Base-by-base conservation (phyloP, 306 rosid species). In the Ochetophila trinervis region DNA sequence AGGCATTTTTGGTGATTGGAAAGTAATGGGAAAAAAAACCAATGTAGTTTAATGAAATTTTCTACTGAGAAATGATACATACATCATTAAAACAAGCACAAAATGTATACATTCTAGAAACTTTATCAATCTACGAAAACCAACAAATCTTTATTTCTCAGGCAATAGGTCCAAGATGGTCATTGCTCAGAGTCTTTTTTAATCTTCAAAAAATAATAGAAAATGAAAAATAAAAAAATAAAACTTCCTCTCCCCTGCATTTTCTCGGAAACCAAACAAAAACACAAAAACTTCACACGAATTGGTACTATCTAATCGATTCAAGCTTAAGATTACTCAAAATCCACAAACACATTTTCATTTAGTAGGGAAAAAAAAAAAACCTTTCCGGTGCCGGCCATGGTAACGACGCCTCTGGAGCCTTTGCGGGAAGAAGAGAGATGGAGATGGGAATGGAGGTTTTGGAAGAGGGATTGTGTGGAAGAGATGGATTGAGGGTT, bases 311-410 rank as follows among this genome's bases (percentile, higher is more conserved):
- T 52, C 57, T 17, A 3, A 59, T 23, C 21, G 5, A 50, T 4
- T 9, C 24, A 8, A 19, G 19, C 10, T n/a, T 47, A 13, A 7
- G 16, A 51, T 11, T n/a, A 52, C 4, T 16, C 22, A 62, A 62
- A 8, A 44, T 8, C 5, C 15, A 62, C 12, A 44, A 22, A 45
- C 5, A 9, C 8, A 23, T 2, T 6, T 8, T 24, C 21, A 60
- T 35, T 19, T 4, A n/a, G 56, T 35, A 10, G 5, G 42, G 37
- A 54, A n/a, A 23, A 52, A 56, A 0, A 0, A 60, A 4, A 4
- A 14, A 93, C 99, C 94, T 86, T 93, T 71, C 94, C 99, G 4
- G 96, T 51, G 79, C 97, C 91, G 51, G 97, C 94, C 99, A 93
- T 93, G 83, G 91, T 67, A 49, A 90, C 64, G 19, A 90, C 80